Percentiles rank a stretch among this genome's conserved stretches.
Conservation (phyloP, 2,329 filamentous ascomycete species). For the Myriosclerotinia duriaeana region DNA sequence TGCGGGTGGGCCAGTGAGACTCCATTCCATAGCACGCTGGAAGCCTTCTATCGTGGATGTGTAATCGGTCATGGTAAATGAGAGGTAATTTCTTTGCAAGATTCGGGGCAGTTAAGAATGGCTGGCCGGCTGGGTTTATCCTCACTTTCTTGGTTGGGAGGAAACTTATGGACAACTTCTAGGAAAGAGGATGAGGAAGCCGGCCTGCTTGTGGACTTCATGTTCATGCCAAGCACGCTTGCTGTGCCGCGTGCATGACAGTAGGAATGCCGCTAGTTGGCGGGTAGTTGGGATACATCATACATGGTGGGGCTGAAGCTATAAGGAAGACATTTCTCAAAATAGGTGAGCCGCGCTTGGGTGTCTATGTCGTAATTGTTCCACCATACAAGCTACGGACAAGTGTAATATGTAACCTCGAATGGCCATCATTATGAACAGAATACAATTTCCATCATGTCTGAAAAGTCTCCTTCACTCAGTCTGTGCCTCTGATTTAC, state of each 20-base stretch:
- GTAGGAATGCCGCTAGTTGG: neutral
- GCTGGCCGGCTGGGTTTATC: neutral
- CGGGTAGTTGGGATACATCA: neutral
- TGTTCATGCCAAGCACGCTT: neutral
- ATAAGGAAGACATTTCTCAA: neutral
- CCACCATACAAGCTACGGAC: too few relatives aligned
- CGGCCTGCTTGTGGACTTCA: neutral
- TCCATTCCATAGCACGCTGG: slow-evolving; percentile 11
- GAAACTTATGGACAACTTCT: neutral
- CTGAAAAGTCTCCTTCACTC: too few relatives aligned
- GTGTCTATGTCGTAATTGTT: neutral
- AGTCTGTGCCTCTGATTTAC: too few relatives aligned
- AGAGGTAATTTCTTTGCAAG: too few relatives aligned
- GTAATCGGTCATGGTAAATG: slow-evolving; percentile 1
- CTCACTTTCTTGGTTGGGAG: neutral
- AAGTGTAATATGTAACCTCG: too few relatives aligned
- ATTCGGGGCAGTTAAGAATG: neutral
- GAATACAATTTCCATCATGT: too few relatives aligned
- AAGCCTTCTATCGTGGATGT: slow-evolving; percentile 7
- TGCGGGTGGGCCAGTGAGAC: neutral
- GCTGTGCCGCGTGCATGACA: neutral
- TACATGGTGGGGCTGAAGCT: neutral
- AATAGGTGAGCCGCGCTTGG: neutral
- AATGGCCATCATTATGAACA: too few relatives aligned
- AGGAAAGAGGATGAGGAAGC: neutral